These are phyloP conservation scores for Chaetomium sp. DNA, from an alignment of 2,329 filamentous ascomycete genomes.

Conservation along the genomic window DNA sequence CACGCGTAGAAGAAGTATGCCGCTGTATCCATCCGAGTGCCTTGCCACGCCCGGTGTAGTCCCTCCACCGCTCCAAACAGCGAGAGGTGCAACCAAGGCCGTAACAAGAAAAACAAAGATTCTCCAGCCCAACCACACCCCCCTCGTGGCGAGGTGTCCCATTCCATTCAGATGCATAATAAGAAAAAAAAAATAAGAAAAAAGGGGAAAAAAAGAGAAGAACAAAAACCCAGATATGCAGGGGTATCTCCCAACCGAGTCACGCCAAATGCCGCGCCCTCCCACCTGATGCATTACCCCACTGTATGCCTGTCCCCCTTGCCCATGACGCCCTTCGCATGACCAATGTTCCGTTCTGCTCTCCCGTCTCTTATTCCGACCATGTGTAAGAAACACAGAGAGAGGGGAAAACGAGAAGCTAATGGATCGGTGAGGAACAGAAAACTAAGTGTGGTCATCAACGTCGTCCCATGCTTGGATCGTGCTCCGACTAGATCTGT, in stretches of 20 bases:
- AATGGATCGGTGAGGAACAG: neutral
- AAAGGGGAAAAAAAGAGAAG: neutral
- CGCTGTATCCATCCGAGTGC: neutral
- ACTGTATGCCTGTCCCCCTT: neutral
- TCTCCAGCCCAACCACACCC: neutral
- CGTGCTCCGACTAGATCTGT: neutral
- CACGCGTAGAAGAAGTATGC: neutral
- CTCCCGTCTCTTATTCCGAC: neutral
- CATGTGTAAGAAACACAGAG: conserved; percentile 7
- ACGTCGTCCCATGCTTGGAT: neutral
- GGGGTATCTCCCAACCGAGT: conserved; percentile 20
- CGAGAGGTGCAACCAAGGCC: neutral
- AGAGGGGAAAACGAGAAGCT: neutral
- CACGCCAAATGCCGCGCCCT: conserved; percentile 6
- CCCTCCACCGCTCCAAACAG: conserved; percentile 2
- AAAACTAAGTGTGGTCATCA: neutral
- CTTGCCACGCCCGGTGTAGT: neutral
- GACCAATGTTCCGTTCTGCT: neutral
- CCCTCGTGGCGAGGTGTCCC: neutral
- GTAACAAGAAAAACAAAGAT: neutral
- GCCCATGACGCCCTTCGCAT: conserved; percentile 1
- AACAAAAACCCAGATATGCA: conserved; percentile 6
- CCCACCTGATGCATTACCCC: neutral
- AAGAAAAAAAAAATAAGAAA: neutral
- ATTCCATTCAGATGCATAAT: neutral